Evolutionary conservation across 2,329 filamentous ascomycete species (phyloP).

Genomic region (Aureobasidium zeae): DNA sequence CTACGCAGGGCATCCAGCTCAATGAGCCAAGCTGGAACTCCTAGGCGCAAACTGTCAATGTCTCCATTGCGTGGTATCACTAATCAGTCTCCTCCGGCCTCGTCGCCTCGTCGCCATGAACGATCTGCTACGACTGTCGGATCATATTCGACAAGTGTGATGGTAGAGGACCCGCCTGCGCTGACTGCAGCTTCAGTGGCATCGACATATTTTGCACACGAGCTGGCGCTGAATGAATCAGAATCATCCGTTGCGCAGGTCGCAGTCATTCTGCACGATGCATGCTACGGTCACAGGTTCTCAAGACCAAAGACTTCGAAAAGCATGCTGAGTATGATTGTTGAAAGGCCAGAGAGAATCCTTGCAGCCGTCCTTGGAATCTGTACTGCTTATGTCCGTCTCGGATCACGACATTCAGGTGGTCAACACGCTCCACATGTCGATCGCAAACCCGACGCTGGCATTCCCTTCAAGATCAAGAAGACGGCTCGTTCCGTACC

Average conservation of each 20-base stretch:
- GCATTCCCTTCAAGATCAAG: constrained; percentile 69
- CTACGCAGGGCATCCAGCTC: constrained; percentile 6
- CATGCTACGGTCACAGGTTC: constrained; percentile 89
- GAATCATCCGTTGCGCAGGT: constrained; percentile 44
- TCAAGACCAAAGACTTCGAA: constrained; percentile 72
- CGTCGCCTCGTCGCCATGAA: constrained; percentile 1
- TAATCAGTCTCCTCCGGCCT: constrained; percentile 4
- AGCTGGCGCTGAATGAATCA: constrained; percentile 19
- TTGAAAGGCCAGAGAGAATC: constrained; percentile 86
- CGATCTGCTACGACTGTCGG: constrained; percentile 28
- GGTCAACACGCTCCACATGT: constrained; percentile 61
- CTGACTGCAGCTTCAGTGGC: constrained; percentile 53
- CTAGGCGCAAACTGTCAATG: constrained; percentile 10
- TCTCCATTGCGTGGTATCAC: constrained; percentile 11
- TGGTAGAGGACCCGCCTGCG: constrained; percentile 30
- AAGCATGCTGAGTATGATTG: constrained; percentile 64
- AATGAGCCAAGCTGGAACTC: constrained; percentile 11
- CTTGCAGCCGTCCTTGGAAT: constrained; percentile 75
- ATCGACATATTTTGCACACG: constrained; percentile 21
- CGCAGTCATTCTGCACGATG: constrained; percentile 80
- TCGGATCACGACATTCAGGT: constrained; percentile 69
- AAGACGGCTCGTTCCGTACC: constrained; percentile 66
- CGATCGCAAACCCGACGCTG: constrained; percentile 47
- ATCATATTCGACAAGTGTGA: constrained; percentile 31
- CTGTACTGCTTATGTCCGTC: constrained; percentile 78